Percentiles rank a stretch among this genome's conserved stretches.
phyloP scores from a whole-genome alignment of 305 asterid genomes.

The Fraxinus dipetala region DNA sequence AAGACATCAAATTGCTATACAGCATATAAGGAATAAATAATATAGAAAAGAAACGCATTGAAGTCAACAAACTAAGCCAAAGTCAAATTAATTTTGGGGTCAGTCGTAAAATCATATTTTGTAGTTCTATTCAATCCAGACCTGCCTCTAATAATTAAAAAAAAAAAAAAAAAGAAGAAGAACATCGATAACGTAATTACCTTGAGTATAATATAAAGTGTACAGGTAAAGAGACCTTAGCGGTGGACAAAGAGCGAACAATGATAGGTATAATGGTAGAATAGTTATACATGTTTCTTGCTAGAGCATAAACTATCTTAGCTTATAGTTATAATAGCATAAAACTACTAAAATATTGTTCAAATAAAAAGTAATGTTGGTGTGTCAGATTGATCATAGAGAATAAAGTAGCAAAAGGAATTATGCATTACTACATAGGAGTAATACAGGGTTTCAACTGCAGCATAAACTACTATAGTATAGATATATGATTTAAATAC shows the following conservation, averaged over 20 bases:
- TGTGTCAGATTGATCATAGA: not conserved
- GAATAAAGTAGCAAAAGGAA: not conserved
- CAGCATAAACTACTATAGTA: constrained; percentile 17
- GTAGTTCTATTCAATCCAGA: not conserved
- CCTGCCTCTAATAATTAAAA: not conserved
- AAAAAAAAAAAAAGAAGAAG: too few relatives aligned
- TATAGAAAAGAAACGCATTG: not conserved
- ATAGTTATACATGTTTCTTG: constrained; percentile 17
- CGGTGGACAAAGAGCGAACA: constrained; percentile 1
- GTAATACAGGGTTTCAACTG: not conserved
- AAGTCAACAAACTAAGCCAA: constrained; percentile 8
- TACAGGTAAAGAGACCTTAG: constrained; percentile 5
- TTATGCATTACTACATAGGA: not conserved
- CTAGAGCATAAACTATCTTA: constrained; percentile 9
- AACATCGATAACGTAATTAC: constrained; percentile 2
- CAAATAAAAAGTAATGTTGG: not conserved
- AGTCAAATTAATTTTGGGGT: not conserved
- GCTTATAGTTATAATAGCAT: not conserved
- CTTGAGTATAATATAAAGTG: not conserved
- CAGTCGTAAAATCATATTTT: not conserved
- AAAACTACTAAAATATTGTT: not conserved
- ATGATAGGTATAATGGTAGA: not conserved
- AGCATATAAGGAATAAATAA: not conserved
- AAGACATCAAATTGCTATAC: not conserved
- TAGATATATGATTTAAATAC: constrained; percentile 10